Evolutionary conservation across 371 early-diverging fungal genomes (phyloP).

Genomic region (Fennellomyces sp.): DNA sequence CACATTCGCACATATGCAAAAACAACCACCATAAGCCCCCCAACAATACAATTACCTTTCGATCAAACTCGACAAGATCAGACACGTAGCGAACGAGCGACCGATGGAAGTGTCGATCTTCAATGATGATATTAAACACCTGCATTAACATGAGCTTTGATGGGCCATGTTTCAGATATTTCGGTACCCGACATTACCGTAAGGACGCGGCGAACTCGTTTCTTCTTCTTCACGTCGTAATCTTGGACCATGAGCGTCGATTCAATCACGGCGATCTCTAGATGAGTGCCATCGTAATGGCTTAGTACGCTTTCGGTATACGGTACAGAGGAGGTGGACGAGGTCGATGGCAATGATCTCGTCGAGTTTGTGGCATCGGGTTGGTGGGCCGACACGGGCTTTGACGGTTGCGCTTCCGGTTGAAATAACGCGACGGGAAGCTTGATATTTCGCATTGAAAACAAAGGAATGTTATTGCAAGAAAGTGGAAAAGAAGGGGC

Average conservation of each 20-base stretch:
- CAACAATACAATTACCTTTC: slow-evolving; percentile 38
- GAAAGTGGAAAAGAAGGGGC: neutral
- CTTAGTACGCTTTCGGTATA: slow-evolving; percentile 9
- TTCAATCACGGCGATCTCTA: slow-evolving; percentile 37
- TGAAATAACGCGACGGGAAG: neutral
- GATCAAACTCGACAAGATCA: slow-evolving; percentile 65
- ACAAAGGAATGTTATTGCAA: neutral
- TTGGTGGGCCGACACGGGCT: no score
- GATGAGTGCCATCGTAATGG: slow-evolving; percentile 12
- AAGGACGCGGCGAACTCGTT: slow-evolving; percentile 26
- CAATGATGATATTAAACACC: slow-evolving; percentile 62
- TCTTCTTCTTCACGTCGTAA: slow-evolving; percentile 18
- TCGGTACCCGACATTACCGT: slow-evolving; percentile 25
- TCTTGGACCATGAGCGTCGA: slow-evolving; percentile 32
- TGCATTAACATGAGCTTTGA: slow-evolving; percentile 16
- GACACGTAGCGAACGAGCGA: slow-evolving; percentile 57
- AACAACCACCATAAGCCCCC: neutral
- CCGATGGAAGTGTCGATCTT: slow-evolving; percentile 47
- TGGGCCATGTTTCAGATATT: slow-evolving; percentile 25
- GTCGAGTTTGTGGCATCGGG: slow-evolving; percentile 3
- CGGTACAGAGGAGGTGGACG: neutral
- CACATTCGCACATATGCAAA: neutral
- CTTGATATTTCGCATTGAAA: neutral
- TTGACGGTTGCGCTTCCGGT: neutral
- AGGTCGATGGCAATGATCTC: neutral